Conservation (phyloP, 2,329 filamentous ascomycete genomes). For the Talaromyces atroroseus region DNA sequence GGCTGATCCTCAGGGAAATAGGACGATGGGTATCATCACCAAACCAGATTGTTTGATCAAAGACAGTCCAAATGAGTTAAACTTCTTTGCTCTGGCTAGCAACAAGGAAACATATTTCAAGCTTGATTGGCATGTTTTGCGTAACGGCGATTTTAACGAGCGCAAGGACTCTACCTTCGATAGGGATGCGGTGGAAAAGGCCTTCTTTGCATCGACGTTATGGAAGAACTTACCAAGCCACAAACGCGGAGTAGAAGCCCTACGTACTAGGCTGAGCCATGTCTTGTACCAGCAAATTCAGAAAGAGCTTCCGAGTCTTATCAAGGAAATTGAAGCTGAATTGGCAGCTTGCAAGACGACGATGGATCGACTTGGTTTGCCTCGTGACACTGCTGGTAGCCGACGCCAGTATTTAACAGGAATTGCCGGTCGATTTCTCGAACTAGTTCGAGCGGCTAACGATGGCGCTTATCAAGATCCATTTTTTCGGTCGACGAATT, state of each 20-base stretch:
- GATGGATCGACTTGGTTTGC: constrained; percentile 8
- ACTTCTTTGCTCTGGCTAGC: constrained; percentile 23
- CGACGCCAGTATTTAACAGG: constrained; percentile 7
- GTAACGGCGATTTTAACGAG: constrained; percentile 26
- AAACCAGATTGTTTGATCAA: constrained; percentile 29
- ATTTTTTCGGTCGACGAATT: constrained; percentile 7
- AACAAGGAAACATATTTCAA: constrained; percentile 25
- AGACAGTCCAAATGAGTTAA: constrained; percentile 22
- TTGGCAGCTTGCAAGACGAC: constrained; percentile 13
- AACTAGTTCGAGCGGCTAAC: constrained; percentile 2
- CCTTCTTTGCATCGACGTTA: constrained; percentile 16
- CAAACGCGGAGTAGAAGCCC: constrained; percentile 25
- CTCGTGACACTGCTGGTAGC: constrained; percentile 9
- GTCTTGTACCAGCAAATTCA: constrained; percentile 28
- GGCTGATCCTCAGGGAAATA: constrained; percentile 5
- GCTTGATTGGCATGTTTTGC: constrained; percentile 33
- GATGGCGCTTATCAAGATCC: constrained; percentile 7
- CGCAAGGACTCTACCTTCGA: constrained; percentile 16
- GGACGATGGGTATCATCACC: constrained; percentile 14
- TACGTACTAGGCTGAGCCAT: constrained; percentile 24
- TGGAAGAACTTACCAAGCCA: constrained; percentile 15
- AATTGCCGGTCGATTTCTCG: neutral
- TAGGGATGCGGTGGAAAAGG: constrained; percentile 17
- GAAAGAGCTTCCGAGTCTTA: constrained; percentile 15
- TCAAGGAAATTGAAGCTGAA: constrained; percentile 15